Conservation (phyloP, 257 asterid genomes). For the Solanum bukasovii region DNA sequence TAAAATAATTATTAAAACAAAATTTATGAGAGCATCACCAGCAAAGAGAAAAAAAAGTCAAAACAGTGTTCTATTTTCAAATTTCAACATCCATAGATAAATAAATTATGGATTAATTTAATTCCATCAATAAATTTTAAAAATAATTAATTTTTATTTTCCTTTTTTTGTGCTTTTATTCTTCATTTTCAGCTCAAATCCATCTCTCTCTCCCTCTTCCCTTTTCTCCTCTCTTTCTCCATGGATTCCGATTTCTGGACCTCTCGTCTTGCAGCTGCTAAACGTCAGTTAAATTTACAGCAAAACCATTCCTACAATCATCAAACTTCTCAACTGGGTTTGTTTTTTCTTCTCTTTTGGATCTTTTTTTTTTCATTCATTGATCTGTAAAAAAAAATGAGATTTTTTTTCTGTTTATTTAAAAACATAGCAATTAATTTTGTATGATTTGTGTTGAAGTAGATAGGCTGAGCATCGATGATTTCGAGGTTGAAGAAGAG, state of each 20-base stretch:
- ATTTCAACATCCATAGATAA: neutral
- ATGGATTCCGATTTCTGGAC: conserved; percentile 87
- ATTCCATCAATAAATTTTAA: neutral
- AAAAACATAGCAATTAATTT: neutral
- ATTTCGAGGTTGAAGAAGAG: conserved; percentile 72
- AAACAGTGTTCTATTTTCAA: neutral
- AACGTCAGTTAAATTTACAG: conserved; percentile 61
- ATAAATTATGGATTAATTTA: neutral
- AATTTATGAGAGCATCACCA: neutral
- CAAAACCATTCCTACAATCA: conserved; percentile 19
- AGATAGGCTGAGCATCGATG: conserved; percentile 62
- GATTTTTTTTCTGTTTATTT: neutral
- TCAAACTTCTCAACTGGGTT: conserved; percentile 51
- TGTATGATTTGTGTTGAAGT: conserved; percentile 3
- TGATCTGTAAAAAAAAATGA: neutral
- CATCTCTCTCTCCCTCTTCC: neutral
- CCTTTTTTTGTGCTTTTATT: neutral
- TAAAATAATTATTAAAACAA: neutral
- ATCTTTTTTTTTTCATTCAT: neutral
- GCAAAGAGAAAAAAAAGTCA: neutral
- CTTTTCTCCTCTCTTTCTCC: neutral
- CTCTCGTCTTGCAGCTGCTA: conserved; percentile 68
- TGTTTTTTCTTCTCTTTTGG: neutral
- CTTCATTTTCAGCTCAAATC: conserved; percentile 7
- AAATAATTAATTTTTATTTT: neutral